Percentiles rank a stretch among this genome's conserved stretches.
Conservation (phyloP, 495 filamentous ascomycete genomes). For the Pseudomonodictys pantanalensis region DNA sequence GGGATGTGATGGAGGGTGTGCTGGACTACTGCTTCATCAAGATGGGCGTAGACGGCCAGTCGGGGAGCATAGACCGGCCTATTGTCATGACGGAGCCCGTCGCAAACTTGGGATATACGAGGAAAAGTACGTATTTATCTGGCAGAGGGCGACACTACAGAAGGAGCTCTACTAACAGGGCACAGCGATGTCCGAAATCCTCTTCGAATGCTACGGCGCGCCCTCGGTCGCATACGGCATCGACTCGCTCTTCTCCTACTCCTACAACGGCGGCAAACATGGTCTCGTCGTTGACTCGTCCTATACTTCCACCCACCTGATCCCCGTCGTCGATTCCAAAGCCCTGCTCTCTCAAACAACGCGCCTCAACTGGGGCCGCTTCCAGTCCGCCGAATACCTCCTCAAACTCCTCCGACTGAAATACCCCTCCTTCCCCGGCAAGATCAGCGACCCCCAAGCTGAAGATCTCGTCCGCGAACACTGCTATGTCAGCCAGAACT, state of each 20-base stretch:
- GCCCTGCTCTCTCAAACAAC: constrained; percentile 78
- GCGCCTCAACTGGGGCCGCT: constrained; percentile 91
- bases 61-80: constrained; percentile 73
- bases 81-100: constrained; percentile 96
- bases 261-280: constrained; percentile 81
- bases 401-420: constrained; percentile 88
- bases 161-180: background rate
- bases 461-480: constrained; percentile 85
- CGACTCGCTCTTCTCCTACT: constrained; percentile 92
- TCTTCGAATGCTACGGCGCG: constrained; percentile 91
- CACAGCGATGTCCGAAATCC: constrained; percentile 89
- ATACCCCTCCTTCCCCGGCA: constrained; percentile 83
- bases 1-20: constrained; percentile 92
- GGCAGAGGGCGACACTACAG: constrained; percentile 7
- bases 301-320: constrained; percentile 91
- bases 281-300: constrained; percentile 89
- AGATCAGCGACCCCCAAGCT: constrained; percentile 77
- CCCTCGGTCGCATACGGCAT: constrained; percentile 89
- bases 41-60: constrained; percentile 74
- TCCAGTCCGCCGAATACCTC: constrained; percentile 83
- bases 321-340: constrained; percentile 84
- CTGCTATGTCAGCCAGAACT: constrained; percentile 83
- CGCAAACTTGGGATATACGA: constrained; percentile 80
- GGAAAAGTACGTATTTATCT: constrained; percentile 63
- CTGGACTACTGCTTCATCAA: constrained; percentile 92